Evolutionary conservation across 805 yeast genomes (phyloP).

Genomic region (Sugiyamaella lignohabitans): DNA sequence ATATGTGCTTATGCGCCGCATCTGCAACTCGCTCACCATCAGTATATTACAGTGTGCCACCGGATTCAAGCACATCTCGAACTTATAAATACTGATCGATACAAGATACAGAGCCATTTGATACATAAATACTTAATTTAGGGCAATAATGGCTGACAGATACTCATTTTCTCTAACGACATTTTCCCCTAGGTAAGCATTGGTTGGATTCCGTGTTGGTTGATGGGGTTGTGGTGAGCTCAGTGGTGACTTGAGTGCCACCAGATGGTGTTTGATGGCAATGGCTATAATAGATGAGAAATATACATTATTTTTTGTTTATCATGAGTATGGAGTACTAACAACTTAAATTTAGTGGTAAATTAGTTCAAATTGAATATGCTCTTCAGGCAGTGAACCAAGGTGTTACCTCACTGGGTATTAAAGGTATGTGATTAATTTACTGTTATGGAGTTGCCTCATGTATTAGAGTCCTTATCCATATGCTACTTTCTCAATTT

Average conservation of each 20-base stretch:
- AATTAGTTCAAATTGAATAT: constrained; percentile 94
- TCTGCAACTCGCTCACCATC: no score
- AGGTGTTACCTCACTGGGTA: constrained; percentile 95
- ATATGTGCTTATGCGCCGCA: no score
- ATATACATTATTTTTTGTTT: no score
- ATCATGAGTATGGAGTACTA: no score
- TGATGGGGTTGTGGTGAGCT: not conserved
- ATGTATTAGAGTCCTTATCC: not conserved
- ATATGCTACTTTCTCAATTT: not conserved
- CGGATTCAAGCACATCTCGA: no score
- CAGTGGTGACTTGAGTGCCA: constrained; percentile 3
- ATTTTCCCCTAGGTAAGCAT: constrained; percentile 82
- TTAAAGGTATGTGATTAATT: constrained; percentile 43
- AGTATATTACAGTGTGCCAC: no score
- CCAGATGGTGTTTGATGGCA: not conserved
- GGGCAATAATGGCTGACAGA: constrained; percentile 98
- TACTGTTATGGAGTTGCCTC: no score
- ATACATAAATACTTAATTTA: no score
- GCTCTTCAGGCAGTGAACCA: constrained; percentile 96
- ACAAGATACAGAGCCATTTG: no score
- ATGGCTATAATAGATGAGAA: no score
- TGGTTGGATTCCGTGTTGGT: constrained; percentile 1
- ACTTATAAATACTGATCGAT: no score
- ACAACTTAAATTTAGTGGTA: no score
- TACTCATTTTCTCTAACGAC: constrained; percentile 96